Base-by-base conservation (phyloP, 2,329 filamentous ascomycete species). In the Tolypocladium album region DNA sequence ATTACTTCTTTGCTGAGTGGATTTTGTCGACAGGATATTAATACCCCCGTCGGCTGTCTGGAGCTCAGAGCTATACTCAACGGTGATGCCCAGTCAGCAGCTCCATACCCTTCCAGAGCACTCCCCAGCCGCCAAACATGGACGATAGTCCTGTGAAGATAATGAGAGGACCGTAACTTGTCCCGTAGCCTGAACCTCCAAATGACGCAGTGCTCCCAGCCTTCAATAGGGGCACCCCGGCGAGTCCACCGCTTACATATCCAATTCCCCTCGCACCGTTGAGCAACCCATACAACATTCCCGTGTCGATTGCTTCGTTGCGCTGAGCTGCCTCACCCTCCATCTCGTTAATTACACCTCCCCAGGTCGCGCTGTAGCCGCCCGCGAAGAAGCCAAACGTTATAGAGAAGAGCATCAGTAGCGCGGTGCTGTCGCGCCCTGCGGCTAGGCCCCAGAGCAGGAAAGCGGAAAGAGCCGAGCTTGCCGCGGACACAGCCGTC, bases 121-220 rank as follows among this genome's bases (percentile, higher is more conserved):
- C 36, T 9, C 31, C 59, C 60, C 62, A 64, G 9, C 60, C 62
- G 9, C 62, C 62, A 58, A 64, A 60, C 27, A 61, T 38, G 40
- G 62, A 58, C 11, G 62, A 63, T 3, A 63, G 31, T 20, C 62
- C 63, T 11, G 63, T 64, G 57, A 61, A 65, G 24, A 63, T 57
- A n/a, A 64, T 65, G 39, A 65, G 57, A 2, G 62, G 63, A 11
- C 63, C 62, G 39, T 63, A 65, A 13, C 34, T 57, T 11, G 60
- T 62, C 20, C 57, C 60, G 34, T 62, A 62, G 24, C 63, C 60
- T 31, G 62, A 59, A 9, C 38, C 17, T 15, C 61, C 58, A 3
- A 56, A 13, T 3, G 57, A 31, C n/a, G 50, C 27, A 8, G 22
- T 47, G 22, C n/a, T 55, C 31, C 64, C 61, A 4, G 58, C 56